Evolutionary conservation across 164 flowering plant genomes (phyloP).

Genomic region (Nymphaea colorata): DNA sequence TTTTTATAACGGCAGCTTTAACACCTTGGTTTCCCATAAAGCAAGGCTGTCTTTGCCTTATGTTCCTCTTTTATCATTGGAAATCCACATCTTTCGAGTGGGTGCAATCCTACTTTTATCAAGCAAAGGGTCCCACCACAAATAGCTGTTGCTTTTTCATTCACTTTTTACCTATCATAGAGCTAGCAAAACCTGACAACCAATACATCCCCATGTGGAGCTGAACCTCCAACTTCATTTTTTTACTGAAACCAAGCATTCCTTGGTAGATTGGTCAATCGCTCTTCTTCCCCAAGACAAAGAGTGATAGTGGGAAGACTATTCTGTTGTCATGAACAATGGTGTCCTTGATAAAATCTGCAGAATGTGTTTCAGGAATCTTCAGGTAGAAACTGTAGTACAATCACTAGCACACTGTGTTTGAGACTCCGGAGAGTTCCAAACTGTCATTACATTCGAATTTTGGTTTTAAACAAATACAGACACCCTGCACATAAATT

Average conservation of each 20-base stretch:
- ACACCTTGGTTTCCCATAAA: neutral
- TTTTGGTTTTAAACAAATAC: too few relatives aligned
- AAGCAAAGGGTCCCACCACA: too few relatives aligned
- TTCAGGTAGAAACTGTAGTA: neutral
- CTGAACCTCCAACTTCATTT: neutral
- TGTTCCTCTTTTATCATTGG: neutral
- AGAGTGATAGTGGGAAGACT: neutral
- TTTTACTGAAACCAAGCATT: neutral
- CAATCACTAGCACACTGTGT: too few relatives aligned
- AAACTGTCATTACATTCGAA: too few relatives aligned
- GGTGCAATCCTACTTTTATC: neutral
- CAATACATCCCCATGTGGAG: neutral
- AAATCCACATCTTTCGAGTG: neutral
- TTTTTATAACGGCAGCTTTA: neutral
- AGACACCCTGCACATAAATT: too few relatives aligned
- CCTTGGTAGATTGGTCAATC: neutral
- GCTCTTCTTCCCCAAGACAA: neutral
- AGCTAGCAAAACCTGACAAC: neutral
- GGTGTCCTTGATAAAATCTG: neutral
- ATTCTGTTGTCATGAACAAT: neutral
- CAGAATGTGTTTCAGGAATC: neutral
- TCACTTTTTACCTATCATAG: too few relatives aligned
- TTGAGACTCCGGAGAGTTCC: too few relatives aligned
- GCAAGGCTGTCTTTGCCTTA: neutral
- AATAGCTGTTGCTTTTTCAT: too few relatives aligned